phyloP scores from a whole-genome alignment of 176 grass and related monocot genomes.

The sorghum (Sorghum bicolor) region DNA sequence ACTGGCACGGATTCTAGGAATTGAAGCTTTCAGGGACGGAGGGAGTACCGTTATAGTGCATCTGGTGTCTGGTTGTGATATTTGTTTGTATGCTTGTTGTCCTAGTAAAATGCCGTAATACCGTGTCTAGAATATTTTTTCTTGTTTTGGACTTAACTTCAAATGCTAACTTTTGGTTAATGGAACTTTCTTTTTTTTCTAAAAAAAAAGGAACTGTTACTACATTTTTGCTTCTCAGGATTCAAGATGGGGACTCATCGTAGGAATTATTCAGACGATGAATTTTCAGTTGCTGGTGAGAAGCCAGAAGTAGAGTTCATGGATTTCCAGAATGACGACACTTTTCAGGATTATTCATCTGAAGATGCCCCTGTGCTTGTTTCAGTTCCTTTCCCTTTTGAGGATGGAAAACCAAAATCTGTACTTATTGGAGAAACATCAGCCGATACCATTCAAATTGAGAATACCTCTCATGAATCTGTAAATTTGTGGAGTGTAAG shows the following conservation, averaged over 20 bases:
- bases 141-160: not conserved
- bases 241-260: slow-evolving; percentile 42
- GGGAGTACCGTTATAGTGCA: not conserved
- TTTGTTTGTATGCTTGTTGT: not conserved
- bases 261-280: slow-evolving; percentile 56
- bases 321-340: slow-evolving; percentile 71
- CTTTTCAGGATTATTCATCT: slow-evolving; percentile 49
- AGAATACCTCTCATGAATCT: slow-evolving; percentile 63
- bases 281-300: slow-evolving; percentile 63
- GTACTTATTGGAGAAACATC: slow-evolving; percentile 66
- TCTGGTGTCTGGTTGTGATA: not conserved
- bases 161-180: not conserved
- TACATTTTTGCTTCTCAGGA: slow-evolving; percentile 11
- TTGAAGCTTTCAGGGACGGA: too few relatives aligned
- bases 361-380: slow-evolving; percentile 62
- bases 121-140: not conserved
- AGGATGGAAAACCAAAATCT: slow-evolving; percentile 63
- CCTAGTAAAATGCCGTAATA: not conserved
- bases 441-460: slow-evolving; percentile 45
- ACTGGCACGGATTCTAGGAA: too few relatives aligned
- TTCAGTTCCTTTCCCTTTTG: slow-evolving; percentile 71
- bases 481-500: slow-evolving; percentile 72
- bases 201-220: not conserved
- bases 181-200: not conserved
- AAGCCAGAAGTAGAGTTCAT: slow-evolving; percentile 87